Base-by-base conservation (phyloP, 148 eudicot genomes). In the Tetragonia tetragonoides region DNA sequence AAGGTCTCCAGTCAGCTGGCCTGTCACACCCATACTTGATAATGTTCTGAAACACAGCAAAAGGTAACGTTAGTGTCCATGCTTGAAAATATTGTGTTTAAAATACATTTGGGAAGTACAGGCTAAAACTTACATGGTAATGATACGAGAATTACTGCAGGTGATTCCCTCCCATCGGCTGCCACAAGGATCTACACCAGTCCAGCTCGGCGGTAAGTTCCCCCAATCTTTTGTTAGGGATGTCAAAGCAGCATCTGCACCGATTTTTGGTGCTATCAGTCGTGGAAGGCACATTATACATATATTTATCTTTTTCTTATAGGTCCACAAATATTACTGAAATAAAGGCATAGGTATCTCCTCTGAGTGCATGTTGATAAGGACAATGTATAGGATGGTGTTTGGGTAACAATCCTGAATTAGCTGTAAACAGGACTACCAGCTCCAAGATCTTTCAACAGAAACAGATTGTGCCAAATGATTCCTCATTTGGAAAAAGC, bases 141-240 rank as follows among this genome's bases (percentile, higher is more conserved):
- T 87, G 28, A 94, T 91, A 46, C 87, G 92, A 75, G 91, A 80
- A 60, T 71, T 76, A 10, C 21, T 83, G 80, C 98, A 94, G 53
- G 66, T 66, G 69, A 94, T 76, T 79, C 98, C 98, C 23, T 81
- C 98, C 98, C 98, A 94, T 42, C 61, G 66, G 28, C 73, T 53
- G 65, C 87, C 88, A 79, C 98, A 94, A 80, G 98, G 97, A 85
- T 94, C 95, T 67, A 65, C 24, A 21, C 87, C 87, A 24, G 63
- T 78, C 98, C 98, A 94, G 80, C 76, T 90, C 9, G 81, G 77
- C 38, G 98, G 98, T 59, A 83, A 75, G 79, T 90, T 92, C 59
- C 34, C 79, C 97, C 93, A 94, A 54, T 28, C 85, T 61, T 78
- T 18, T 72, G 79, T 87, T 37, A 92, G 84, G n/a, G 91, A 79